Evolutionary conservation across 805 yeast species (phyloP), one percentile per base, ranked within the genome.

Genomic region (Saccharomycopsis babjevae): DNA sequence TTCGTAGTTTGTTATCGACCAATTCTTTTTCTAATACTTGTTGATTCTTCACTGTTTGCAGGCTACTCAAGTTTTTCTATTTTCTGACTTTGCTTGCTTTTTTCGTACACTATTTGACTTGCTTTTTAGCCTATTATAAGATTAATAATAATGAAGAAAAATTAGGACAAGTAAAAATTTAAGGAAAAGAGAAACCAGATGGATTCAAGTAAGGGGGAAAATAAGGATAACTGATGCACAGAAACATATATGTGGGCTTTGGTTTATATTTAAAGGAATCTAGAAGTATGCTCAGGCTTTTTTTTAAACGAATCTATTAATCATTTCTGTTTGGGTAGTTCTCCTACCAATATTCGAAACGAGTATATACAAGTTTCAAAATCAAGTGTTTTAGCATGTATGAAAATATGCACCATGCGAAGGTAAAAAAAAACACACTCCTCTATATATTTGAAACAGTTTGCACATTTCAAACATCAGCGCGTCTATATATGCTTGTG

Each of bases 321-420:
- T 13, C 28, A 13, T 18, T 46, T n/a, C 52, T 25, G 32, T 6
- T 18, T 40, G 46, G n/a, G n/a, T n/a, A n/a, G n/a, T n/a, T n/a
- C n/a, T n/a, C n/a, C n/a, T 6, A n/a, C 22, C 18, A 46, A 25
- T 25, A 46, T 46, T 46, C 52, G 52, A 46, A 46, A 46, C 52
- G 52, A 28, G 32, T 22, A 46, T 28, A 22, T 7, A 22, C 32
- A 46, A 22, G 52, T 46, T 46, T 46, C 52, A 46, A 46, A 22
- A 22, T 46, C 28, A 10, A 46, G n/a, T 46, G 52, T 46, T 13
- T 34, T 46, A 46, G 13, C 32, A 22, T 46, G 52, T 46, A 46
- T 46, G 30, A 46, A 46, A 46, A 46, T 46, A 46, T 46, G 52
- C 32, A 46, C n/a, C 32, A 46, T 46, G 52, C 52, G 52, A 46